Evolutionary conservation across 257 asterid genomes (phyloP), one percentile per base, ranked within the genome.

Genomic region (Orobanche coerulescens): DNA sequence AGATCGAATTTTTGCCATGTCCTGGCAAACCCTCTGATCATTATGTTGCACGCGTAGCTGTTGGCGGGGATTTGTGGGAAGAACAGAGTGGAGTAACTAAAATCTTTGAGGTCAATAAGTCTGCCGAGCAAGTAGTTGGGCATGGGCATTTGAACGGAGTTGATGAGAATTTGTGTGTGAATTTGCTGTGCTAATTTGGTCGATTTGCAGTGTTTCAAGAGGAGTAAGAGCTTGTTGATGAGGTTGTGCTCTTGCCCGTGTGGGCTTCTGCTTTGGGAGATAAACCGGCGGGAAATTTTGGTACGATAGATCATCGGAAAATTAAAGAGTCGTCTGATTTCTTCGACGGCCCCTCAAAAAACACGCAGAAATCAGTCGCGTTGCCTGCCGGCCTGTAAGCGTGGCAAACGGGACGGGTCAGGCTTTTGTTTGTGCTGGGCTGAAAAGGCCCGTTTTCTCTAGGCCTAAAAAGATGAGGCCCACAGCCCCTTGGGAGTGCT

Each of bases 11-110:
- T 79, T 53, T 79, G 75, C 98, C 98, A 91, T 2, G 94, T 71
- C 2, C 94, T 85, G 23, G 96, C 57, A 0, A 82, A 69, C 8
- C 93, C 96, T 56, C 96, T 74, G 67, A 91, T 91, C 84, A 91
- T 79, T 13, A 88, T 66, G 46, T 88, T 91, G 78, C 80, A 91
- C 4, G 92, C 83, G 60, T 82, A 91, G 47, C 84, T 84, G 66
- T 84, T 86, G 15, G 58, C 3, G 4, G 85, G 83, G 48, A 78
- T 75, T 64, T 68, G 87, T 16, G 82, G 65, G 67, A 91, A 88
- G 70, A 82, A 71, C 7, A 78, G 71, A 14, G 73, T 24, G 2
- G 95, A 74, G 70, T 84, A 76, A 54, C 57, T 28, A 10, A 76
- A 79, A 66, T 85, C 83, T 62, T 81, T 71, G 46, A 91, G 88